Conservation (phyloP, 805 yeast genomes). For the Diddensiella transvaalensis region DNA sequence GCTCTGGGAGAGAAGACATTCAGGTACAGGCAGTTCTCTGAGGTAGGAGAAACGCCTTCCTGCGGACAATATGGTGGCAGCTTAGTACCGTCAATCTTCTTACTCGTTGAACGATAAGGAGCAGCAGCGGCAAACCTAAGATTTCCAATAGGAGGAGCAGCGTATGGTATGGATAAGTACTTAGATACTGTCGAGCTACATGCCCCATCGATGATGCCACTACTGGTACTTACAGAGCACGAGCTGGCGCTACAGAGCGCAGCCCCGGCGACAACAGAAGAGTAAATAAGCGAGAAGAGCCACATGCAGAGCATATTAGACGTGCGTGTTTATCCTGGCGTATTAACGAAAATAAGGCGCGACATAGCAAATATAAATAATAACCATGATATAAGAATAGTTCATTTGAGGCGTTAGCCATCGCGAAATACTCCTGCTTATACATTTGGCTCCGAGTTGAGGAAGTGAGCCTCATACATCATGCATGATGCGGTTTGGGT, state of each 20-base stretch:
- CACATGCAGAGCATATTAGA: too few relatives aligned
- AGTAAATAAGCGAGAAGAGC: too few relatives aligned
- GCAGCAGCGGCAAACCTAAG: slow-evolving; percentile 29
- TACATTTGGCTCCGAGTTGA: too few relatives aligned
- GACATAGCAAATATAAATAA: too few relatives aligned
- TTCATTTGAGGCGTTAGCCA: too few relatives aligned
- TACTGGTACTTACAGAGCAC: slow-evolving; percentile 10
- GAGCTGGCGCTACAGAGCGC: not conserved
- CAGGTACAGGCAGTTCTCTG: slow-evolving; percentile 33
- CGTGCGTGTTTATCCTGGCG: too few relatives aligned
- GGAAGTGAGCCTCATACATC: not conserved
- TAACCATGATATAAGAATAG: too few relatives aligned
- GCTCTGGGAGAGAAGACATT: slow-evolving; percentile 29
- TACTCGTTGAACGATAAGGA: slow-evolving; percentile 17
- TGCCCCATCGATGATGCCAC: slow-evolving; percentile 25
- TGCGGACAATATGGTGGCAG: slow-evolving; percentile 31
- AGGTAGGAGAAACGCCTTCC: slow-evolving; percentile 2
- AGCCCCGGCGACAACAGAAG: not conserved
- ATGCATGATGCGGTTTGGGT: not conserved
- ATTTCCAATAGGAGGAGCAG: slow-evolving; percentile 30
- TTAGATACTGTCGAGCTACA: slow-evolving; percentile 30
- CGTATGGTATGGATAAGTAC: slow-evolving; percentile 28
- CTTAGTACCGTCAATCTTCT: slow-evolving; percentile 20
- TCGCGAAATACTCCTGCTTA: too few relatives aligned
- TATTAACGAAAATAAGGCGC: too few relatives aligned